Percentiles rank a stretch among this genome's conserved stretches.
phyloP scores from a whole-genome alignment of 352 stramenopile species.

The Paralagenidium karlingii region DNA sequence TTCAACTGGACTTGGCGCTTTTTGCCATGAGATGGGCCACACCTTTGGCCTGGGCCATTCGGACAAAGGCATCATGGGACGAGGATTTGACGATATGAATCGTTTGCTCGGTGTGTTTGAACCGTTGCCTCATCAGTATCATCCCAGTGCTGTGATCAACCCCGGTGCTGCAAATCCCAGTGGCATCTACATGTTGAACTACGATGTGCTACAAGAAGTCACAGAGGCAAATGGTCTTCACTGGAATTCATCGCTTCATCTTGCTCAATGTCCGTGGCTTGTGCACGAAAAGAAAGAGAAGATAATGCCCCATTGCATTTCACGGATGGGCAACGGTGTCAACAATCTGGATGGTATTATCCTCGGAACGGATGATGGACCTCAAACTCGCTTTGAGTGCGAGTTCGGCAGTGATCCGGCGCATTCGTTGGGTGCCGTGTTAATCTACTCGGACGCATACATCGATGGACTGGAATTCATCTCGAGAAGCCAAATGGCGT shows the following conservation, averaged over 20 bases:
- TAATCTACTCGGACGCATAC: constrained; percentile 22
- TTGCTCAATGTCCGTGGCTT: constrained; percentile 30
- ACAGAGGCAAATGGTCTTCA: constrained; percentile 16
- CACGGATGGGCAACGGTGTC: constrained; percentile 28
- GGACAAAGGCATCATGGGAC: constrained; percentile 42
- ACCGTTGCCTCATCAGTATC: constrained; percentile 11
- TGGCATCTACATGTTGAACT: constrained; percentile 18
- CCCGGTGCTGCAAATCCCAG: constrained; percentile 11
- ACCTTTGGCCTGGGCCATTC: constrained; percentile 47
- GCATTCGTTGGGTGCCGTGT: constrained; percentile 24
- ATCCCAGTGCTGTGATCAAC: constrained; percentile 9
- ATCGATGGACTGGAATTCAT: constrained; percentile 27
- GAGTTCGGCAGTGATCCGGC: constrained; percentile 1
- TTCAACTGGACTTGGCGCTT: constrained; percentile 43
- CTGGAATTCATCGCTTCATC: constrained; percentile 46
- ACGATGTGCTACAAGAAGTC: constrained; percentile 20
- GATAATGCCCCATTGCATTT: constrained; percentile 10
- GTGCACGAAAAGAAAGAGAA: background rate
- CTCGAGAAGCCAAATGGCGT: constrained; percentile 16
- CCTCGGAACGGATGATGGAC: constrained; percentile 19
- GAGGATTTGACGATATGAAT: constrained; percentile 70
- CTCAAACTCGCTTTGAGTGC: constrained; percentile 21
- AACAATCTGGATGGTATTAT: constrained; percentile 39
- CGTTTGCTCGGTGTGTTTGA: constrained; percentile 32
- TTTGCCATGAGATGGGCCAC: constrained; percentile 52